Evolutionary conservation across 768 basidiomycete species (phyloP).

Genomic region (Lepiota venenata): DNA sequence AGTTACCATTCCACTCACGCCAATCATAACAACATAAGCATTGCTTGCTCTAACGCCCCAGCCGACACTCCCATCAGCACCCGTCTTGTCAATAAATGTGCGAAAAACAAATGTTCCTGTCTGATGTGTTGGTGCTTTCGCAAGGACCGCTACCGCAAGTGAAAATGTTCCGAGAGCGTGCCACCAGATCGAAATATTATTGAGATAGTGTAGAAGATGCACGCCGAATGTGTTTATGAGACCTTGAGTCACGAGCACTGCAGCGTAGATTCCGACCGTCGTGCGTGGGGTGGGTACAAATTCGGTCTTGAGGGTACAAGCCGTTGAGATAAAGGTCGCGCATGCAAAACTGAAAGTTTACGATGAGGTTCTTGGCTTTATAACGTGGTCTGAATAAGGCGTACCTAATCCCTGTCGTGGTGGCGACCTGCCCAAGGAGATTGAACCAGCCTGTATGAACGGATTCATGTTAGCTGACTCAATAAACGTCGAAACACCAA

Average conservation of each 20-base stretch:
- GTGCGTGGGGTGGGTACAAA: constrained; percentile 57
- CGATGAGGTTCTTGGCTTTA: constrained; percentile 15
- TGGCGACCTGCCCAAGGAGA: constrained; percentile 70
- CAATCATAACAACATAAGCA: constrained; percentile 69
- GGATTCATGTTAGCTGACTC: background rate
- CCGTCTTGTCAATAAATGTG: constrained; percentile 70
- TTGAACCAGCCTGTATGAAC: constrained; percentile 60
- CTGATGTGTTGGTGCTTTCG: constrained; percentile 69
- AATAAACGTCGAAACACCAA: background rate
- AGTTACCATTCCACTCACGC: constrained; percentile 29
- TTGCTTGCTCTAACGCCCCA: constrained; percentile 68
- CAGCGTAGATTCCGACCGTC: constrained; percentile 67
- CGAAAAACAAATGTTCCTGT: constrained; percentile 66
- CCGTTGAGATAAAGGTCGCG: constrained; percentile 66
- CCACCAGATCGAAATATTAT: constrained; percentile 73
- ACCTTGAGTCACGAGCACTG: constrained; percentile 63
- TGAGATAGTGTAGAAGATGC: constrained; percentile 57
- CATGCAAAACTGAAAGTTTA: constrained; percentile 49
- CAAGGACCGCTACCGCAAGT: constrained; percentile 65
- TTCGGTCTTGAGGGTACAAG: constrained; percentile 52
- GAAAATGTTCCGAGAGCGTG: constrained; percentile 70
- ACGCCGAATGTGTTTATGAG: constrained; percentile 77
- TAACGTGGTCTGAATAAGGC: constrained; percentile 40
- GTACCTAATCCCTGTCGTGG: constrained; percentile 70
- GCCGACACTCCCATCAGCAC: constrained; percentile 37